These are phyloP conservation scores for Neurospora crassa DNA, from an alignment of 2,329 filamentous ascomycete genomes.

Conservation along the genomic window DNA sequence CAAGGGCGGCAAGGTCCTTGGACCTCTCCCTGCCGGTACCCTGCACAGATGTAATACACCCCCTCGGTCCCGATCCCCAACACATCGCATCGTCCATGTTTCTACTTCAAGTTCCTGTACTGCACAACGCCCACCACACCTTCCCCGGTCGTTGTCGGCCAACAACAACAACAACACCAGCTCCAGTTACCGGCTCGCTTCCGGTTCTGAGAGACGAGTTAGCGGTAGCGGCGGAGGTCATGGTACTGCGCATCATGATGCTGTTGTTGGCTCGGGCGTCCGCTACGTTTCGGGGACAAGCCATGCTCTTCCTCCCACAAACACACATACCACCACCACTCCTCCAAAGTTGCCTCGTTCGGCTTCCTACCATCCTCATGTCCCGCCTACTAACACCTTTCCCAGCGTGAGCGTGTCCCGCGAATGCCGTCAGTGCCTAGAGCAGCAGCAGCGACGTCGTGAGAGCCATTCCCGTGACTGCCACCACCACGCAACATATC, in stretches of 20 bases:
- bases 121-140: background rate
- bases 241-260: background rate
- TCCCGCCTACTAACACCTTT: background rate
- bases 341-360: constrained; percentile 3
- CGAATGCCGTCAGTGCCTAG: background rate
- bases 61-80: background rate
- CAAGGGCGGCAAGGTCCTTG: background rate
- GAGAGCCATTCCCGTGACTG: background rate
- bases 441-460: background rate
- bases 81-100: background rate
- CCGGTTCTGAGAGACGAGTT: background rate
- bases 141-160: background rate
- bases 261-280: background rate
- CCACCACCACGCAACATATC: background rate
- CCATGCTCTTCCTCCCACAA: background rate
- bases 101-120: background rate
- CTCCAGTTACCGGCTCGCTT: background rate
- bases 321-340: background rate
- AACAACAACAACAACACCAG: background rate
- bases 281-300: background rate
- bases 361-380: background rate
- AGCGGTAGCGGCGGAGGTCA: background rate
- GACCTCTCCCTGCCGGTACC: background rate
- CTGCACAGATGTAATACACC: background rate
- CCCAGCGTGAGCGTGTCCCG: background rate